Conservation (phyloP, 169 alveolate species). For the Plasmodium coatneyi region DNA sequence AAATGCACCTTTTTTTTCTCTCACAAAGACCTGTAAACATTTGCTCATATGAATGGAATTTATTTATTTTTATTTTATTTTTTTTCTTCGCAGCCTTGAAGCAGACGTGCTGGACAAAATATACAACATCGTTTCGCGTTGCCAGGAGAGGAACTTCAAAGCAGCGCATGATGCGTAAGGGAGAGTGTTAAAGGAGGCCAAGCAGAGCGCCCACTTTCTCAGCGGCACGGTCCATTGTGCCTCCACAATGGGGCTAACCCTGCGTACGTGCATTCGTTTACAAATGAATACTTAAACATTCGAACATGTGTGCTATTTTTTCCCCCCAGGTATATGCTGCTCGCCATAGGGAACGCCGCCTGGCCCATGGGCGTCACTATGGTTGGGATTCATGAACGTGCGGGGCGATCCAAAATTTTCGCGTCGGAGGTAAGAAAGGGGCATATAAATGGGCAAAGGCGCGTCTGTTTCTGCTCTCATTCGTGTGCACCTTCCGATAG, state of each 20-base stretch:
- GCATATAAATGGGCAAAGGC: background rate
- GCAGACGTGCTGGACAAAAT: conserved; percentile 64
- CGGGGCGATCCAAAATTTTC: conserved; percentile 92
- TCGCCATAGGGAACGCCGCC: conserved; percentile 96
- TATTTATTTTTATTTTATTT: conserved; percentile 9
- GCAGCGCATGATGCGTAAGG: conserved; percentile 73
- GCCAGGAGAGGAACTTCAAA: conserved; percentile 62
- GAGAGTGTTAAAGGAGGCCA: background rate
- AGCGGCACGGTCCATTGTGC: background rate
- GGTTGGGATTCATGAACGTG: conserved; percentile 96
- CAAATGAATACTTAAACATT: background rate
- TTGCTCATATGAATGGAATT: conserved; percentile 26
- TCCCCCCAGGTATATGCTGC: conserved; percentile 86
- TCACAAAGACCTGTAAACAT: background rate
- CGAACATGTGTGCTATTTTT: conserved; percentile 61
- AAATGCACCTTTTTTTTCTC: background rate
- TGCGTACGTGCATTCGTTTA: background rate
- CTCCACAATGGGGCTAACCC: background rate
- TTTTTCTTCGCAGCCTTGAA: conserved; percentile 36
- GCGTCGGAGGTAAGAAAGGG: conserved; percentile 88
- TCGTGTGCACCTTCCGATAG: background rate
- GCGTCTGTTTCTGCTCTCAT: background rate
- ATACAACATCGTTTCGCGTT: conserved; percentile 63
- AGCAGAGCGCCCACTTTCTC: background rate
- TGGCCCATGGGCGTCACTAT: conserved; percentile 97